Percentiles rank a stretch among this genome's conserved stretches.
phyloP scores from a whole-genome alignment of 805 yeast species.

The Kodamaea hsintzibuensis region DNA sequence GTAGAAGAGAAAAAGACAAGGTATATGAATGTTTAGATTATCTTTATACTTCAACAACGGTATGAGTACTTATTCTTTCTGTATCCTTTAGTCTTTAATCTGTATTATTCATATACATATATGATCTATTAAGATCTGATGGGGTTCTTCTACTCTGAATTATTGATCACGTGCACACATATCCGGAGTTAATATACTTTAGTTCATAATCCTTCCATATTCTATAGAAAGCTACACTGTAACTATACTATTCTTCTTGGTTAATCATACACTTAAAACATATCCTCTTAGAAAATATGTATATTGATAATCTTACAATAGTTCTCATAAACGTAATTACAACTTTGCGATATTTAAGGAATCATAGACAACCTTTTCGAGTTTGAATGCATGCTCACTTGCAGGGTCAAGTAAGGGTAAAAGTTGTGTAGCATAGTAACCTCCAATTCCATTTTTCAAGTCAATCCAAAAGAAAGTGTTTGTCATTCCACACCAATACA shows the following conservation, averaged over 20 bases:
- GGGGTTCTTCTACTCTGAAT: background rate
- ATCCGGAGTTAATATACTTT: no score
- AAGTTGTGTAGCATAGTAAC: conserved; percentile 41
- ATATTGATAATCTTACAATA: no score
- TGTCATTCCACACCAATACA: conserved; percentile 44
- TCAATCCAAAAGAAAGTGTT: conserved; percentile 44
- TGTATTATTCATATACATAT: background rate
- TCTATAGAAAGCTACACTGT: no score
- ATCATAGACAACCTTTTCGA: conserved; percentile 30
- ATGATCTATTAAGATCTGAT: background rate
- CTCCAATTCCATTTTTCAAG: conserved; percentile 36
- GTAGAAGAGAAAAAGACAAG: background rate
- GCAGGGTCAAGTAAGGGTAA: conserved; percentile 33
- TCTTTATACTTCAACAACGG: background rate
- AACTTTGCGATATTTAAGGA: conserved; percentile 6
- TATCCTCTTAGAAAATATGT: no score
- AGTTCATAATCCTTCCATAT: no score
- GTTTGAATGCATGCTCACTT: conserved; percentile 18
- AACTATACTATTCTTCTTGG: no score
- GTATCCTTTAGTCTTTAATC: background rate
- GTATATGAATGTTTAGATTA: background rate
- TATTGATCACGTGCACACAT: background rate
- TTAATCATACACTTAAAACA: no score
- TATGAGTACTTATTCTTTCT: background rate
- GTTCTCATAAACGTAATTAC: conserved; percentile 10